A percentile compares a stretch with the other conserved stretches of the same genome.
Evolutionary conservation across 1,284 basidiomycete species (phyloP).

Genomic region (Naganishia albida): DNA sequence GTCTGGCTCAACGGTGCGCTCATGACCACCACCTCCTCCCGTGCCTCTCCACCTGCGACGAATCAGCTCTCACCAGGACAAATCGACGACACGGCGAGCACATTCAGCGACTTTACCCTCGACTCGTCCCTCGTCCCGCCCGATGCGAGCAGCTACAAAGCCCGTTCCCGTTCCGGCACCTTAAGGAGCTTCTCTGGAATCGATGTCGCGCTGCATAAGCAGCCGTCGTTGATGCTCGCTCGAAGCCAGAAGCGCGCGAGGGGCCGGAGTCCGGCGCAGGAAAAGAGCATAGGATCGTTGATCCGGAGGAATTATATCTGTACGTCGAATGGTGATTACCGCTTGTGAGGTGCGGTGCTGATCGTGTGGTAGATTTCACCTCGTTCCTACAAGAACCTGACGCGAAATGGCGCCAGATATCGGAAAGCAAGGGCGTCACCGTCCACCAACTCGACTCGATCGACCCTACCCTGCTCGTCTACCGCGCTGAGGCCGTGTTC

Average conservation of each 20-base stretch:
- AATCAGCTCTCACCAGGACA: conserved; percentile 9
- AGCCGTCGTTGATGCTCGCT: conserved; percentile 16
- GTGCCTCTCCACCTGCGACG: neutral
- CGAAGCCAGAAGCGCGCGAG: conserved; percentile 3
- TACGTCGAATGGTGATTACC: conserved; percentile 34
- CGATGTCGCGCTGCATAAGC: conserved; percentile 19
- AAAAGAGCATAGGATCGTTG: conserved; percentile 76
- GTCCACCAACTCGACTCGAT: conserved; percentile 96
- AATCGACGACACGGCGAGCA: conserved; percentile 38
- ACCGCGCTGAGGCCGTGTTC: conserved; percentile 94
- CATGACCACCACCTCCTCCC: neutral
- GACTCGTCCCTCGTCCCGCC: conserved; percentile 29
- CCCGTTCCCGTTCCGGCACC: conserved; percentile 9
- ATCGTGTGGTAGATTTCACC: conserved; percentile 71
- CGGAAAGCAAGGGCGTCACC: conserved; percentile 83
- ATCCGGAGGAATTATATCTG: conserved; percentile 92
- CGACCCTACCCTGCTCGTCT: conserved; percentile 94
- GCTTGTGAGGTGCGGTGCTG: neutral
- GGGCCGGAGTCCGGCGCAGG: conserved; percentile 65
- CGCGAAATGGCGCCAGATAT: conserved; percentile 87
- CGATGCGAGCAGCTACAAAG: conserved; percentile 32
- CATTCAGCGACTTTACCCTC: conserved; percentile 36
- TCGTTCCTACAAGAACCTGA: conserved; percentile 96
- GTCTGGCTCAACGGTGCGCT: conserved; percentile 70
- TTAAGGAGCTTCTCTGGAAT: conserved; percentile 22